Percentiles rank a stretch among this genome's conserved stretches.
Conservation (phyloP, 1,284 basidiomycete species). For the Naganishia cerealis region DNA sequence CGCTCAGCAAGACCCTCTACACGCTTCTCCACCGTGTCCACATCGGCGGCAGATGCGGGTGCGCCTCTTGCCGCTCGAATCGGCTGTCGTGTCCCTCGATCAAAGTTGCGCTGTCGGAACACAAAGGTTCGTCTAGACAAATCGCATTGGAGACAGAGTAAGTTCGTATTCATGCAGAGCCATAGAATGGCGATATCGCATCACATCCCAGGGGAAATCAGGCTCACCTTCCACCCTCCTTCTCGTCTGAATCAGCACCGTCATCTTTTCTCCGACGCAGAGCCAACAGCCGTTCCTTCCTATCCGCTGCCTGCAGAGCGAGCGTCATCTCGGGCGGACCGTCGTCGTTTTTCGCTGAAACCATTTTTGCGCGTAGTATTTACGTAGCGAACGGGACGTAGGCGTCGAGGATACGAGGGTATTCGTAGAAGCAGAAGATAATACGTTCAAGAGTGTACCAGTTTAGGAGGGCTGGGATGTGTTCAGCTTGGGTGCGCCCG, state of each 20-base stretch:
- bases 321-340: slow-evolving; percentile 56
- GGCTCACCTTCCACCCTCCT: slow-evolving; percentile 6
- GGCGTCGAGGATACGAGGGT: neutral
- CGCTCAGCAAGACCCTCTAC: slow-evolving; percentile 78
- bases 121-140: slow-evolving; percentile 58
- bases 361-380: slow-evolving; percentile 3
- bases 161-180: neutral
- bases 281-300: slow-evolving; percentile 79
- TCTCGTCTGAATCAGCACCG: slow-evolving; percentile 52
- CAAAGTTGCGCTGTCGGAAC: slow-evolving; percentile 78
- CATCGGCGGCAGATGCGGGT: slow-evolving; percentile 49
- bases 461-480: no score
- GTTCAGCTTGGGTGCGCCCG: neutral
- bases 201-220: neutral
- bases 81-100: slow-evolving; percentile 74
- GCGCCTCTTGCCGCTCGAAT: slow-evolving; percentile 60
- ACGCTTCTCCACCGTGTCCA: slow-evolving; percentile 82
- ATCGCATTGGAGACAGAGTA: slow-evolving; percentile 34
- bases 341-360: slow-evolving; percentile 11
- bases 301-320: slow-evolving; percentile 76
- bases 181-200: neutral
- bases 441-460: no score
- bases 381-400: neutral
- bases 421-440: neutral
- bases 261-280: slow-evolving; percentile 75